A percentile compares a stretch with the other conserved stretches of the same genome.
Evolutionary conservation across 345 rosid species (phyloP).

Genomic region (Conringia planisiliqua): DNA sequence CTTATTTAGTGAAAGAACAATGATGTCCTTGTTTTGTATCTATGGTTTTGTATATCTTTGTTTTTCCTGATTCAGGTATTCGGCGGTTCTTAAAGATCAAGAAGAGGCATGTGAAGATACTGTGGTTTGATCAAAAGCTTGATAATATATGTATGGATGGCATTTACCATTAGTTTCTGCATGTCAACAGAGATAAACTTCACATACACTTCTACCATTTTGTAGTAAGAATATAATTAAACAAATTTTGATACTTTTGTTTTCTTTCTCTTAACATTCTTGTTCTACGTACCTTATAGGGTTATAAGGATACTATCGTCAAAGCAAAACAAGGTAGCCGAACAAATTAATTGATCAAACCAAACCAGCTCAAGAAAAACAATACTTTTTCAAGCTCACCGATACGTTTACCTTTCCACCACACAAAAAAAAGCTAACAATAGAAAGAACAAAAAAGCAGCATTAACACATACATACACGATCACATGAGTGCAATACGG

Average conservation of each 20-base stretch:
- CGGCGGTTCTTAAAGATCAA: slow-evolving; percentile 37
- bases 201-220: background rate
- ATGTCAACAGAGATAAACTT: background rate
- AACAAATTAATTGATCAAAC: too few species aligned
- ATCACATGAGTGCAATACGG: background rate
- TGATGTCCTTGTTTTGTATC: background rate
- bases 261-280: too few species aligned
- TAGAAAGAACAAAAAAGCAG: too few species aligned
- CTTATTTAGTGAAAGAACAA: background rate
- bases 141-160: background rate
- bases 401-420: background rate
- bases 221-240: background rate
- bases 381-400: background rate
- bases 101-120: slow-evolving; percentile 10
- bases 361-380: background rate
- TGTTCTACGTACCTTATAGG: too few species aligned
- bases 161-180: background rate
- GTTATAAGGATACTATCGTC: too few species aligned
- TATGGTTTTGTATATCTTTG: background rate
- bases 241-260: background rate
- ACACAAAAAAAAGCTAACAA: too few species aligned
- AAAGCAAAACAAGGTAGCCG: too few species aligned
- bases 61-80: slow-evolving; percentile 44
- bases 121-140: background rate
- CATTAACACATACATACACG: too few species aligned